Evolutionary conservation across 805 yeast species (phyloP).

Genomic region (Yarrowia yakushimensis): DNA sequence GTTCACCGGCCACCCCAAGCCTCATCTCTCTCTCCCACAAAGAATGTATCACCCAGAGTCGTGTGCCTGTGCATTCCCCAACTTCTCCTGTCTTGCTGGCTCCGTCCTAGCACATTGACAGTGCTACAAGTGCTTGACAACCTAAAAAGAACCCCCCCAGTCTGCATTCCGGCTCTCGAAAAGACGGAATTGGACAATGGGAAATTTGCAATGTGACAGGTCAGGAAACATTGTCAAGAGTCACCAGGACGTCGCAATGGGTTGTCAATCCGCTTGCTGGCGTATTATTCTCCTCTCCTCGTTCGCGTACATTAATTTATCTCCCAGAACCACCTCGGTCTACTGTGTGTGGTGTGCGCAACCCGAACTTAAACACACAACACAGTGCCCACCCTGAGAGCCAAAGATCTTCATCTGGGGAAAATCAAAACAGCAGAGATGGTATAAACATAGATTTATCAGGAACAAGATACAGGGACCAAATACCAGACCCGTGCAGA

Average conservation of each 20-base stretch:
- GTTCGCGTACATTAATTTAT: too few species aligned
- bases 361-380: not conserved
- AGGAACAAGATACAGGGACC: not conserved
- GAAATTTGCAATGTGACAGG: not conserved
- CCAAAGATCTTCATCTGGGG: conserved; percentile 12
- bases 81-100: conserved; percentile 8
- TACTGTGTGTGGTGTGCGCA: not conserved
- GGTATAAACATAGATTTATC: not conserved
- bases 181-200: not conserved
- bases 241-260: too few species aligned
- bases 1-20: too few species aligned
- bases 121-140: not conserved
- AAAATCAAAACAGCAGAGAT: conserved; percentile 3
- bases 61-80: not conserved
- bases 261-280: too few species aligned
- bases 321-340: too few species aligned
- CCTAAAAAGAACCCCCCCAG: not conserved
- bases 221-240: too few species aligned
- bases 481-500: not conserved
- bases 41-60: not conserved
- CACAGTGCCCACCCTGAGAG: conserved; percentile 5
- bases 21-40: too few species aligned
- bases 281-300: too few species aligned
- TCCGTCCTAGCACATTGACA: not conserved
- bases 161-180: not conserved